These are phyloP conservation scores for Colletotrichum brevisporum DNA, from an alignment of 2,329 filamentous ascomycete species.

Conservation along the genomic window DNA sequence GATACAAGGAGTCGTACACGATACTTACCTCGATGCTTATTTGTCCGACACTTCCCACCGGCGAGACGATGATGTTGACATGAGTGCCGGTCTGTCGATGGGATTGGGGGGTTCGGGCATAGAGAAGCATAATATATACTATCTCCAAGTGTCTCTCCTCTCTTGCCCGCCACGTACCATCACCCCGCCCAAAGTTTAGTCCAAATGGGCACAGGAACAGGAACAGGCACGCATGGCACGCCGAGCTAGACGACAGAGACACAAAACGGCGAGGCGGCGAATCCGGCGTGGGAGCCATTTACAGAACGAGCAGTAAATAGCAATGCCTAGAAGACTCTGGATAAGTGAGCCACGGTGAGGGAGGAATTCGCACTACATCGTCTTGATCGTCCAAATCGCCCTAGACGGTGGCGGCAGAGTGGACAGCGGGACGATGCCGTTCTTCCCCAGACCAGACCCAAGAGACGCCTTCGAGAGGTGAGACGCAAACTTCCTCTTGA, in stretches of 20 bases:
- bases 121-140: conserved; percentile 21
- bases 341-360: neutral
- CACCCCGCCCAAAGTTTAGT: too few relatives aligned
- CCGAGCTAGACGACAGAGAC: conserved; percentile 12
- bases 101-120: neutral
- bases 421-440: conserved; percentile 24
- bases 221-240: conserved; percentile 14
- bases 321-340: neutral
- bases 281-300: conserved; percentile 19
- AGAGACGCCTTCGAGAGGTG: conserved; percentile 10
- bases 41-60: conserved; percentile 17
- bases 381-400: neutral
- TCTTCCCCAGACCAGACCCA: conserved; percentile 16
- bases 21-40: conserved; percentile 34
- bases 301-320: conserved; percentile 7
- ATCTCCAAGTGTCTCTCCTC: neutral
- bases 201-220: too few relatives aligned
- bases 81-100: neutral
- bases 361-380: conserved; percentile 21
- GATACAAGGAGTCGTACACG: conserved; percentile 5
- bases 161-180: neutral
- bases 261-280: conserved; percentile 35
- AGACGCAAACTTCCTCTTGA: neutral
- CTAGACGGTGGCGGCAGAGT: conserved; percentile 6
- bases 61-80: conserved; percentile 4